phyloP scores from a whole-genome alignment of 2,329 filamentous ascomycete genomes.

The Hypoxylon sp. region DNA sequence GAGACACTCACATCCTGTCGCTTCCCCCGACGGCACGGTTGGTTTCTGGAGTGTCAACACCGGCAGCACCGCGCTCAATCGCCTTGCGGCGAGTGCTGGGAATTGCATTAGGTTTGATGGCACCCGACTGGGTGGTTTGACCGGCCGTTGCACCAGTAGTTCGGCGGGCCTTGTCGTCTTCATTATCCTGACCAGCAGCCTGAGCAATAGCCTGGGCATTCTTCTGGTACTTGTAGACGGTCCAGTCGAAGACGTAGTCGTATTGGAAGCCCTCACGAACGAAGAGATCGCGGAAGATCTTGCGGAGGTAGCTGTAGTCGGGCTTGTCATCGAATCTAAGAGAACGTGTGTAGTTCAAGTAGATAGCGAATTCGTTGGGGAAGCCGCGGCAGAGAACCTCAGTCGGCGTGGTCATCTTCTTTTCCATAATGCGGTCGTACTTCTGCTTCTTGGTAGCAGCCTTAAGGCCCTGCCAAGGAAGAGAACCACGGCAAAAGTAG shows the following conservation, averaged over 20 bases:
- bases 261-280: conserved; percentile 99
- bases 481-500: conserved; percentile 98
- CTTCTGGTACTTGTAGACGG: conserved; percentile 99
- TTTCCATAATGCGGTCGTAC: conserved; percentile 99
- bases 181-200: conserved; percentile 79
- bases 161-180: conserved; percentile 82
- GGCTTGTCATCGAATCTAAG: conserved; percentile 99
- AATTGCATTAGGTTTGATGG: conserved; percentile 79
- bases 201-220: conserved; percentile 95
- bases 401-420: conserved; percentile 99
- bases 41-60: conserved; percentile 78
- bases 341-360: conserved; percentile 98
- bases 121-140: conserved; percentile 71
- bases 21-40: conserved; percentile 83
- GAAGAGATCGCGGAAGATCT: conserved; percentile 99
- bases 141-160: conserved; percentile 76
- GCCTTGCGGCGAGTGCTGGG: conserved; percentile 87
- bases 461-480: conserved; percentile 98
- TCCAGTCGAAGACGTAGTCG: conserved; percentile 99
- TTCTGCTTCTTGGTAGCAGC: conserved; percentile 99
- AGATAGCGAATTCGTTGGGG: conserved; percentile 99
- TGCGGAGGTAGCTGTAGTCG: conserved; percentile 99
- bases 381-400: conserved; percentile 99
- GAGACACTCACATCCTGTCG: conserved; percentile 96
- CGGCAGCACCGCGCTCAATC: conserved; percentile 76